phyloP scores from a whole-genome alignment of 768 basidiomycete genomes.

The Tricholoma saponaceum region DNA sequence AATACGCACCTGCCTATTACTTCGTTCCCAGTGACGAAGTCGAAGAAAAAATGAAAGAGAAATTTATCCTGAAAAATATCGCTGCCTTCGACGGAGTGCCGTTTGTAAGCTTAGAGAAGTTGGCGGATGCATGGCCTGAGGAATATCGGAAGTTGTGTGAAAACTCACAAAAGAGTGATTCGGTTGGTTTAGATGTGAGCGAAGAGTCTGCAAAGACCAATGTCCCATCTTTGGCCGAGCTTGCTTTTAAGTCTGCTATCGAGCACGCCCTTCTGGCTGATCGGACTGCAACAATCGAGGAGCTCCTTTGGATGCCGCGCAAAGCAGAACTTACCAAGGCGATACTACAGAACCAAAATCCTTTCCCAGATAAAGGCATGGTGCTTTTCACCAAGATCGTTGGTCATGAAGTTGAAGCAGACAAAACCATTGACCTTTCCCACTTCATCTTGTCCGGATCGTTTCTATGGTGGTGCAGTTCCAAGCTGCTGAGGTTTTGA shows the following conservation, averaged over 20 bases:
- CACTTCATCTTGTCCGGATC: slow-evolving; percentile 22
- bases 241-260: slow-evolving; percentile 23
- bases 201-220: not conserved
- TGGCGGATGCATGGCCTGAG: slow-evolving; percentile 21
- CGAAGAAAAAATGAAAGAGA: slow-evolving; percentile 11
- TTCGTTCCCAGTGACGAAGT: slow-evolving; percentile 1
- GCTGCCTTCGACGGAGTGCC: slow-evolving; percentile 12
- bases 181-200: not conserved
- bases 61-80: slow-evolving; percentile 10
- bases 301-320: slow-evolving; percentile 24
- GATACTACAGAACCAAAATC: slow-evolving; percentile 13
- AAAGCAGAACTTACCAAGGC: slow-evolving; percentile 19
- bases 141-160: slow-evolving; percentile 11
- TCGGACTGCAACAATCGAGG: slow-evolving; percentile 21
- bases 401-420: slow-evolving; percentile 4
- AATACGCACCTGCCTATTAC: slow-evolving; percentile 17
- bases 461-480: slow-evolving; percentile 7
- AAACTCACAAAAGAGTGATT: not conserved
- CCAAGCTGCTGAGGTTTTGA: slow-evolving; percentile 13
- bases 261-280: slow-evolving; percentile 17
- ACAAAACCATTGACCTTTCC: slow-evolving; percentile 21
- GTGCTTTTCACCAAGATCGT: slow-evolving; percentile 19
- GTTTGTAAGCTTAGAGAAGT: slow-evolving; percentile 14
- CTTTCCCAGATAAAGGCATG: slow-evolving; percentile 24
- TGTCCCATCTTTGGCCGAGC: slow-evolving; percentile 23